Percentiles rank a stretch among this genome's conserved stretches.
Conservation (phyloP, 2,329 filamentous ascomycete species). For the Xylaria sp. region DNA sequence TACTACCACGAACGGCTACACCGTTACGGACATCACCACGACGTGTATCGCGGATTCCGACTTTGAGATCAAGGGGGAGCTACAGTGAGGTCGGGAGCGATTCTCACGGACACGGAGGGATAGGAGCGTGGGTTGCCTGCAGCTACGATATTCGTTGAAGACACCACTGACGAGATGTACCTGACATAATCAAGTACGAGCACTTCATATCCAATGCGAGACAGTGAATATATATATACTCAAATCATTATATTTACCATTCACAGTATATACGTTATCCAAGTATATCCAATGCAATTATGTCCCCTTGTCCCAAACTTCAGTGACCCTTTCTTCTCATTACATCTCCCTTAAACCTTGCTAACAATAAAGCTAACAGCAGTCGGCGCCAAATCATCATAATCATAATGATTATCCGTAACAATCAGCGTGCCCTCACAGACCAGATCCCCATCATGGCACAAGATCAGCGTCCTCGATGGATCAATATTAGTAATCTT, state of each 20-base stretch:
- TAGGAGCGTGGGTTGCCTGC: too few species aligned
- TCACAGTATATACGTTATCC: neutral
- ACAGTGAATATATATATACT: constrained; percentile 1
- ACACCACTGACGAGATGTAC: too few species aligned
- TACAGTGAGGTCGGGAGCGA: neutral
- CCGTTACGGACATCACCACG: constrained; percentile 1
- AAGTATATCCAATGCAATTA: neutral
- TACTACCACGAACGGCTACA: neutral
- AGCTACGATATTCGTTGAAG: too few species aligned
- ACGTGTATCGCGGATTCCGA: constrained; percentile 1
- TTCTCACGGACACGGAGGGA: too few species aligned
- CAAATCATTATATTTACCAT: neutral
- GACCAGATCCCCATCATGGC: constrained; percentile 56
- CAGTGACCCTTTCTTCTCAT: neutral
- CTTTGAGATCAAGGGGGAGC: constrained; percentile 10
- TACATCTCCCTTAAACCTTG: constrained; percentile 11
- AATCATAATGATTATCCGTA: constrained; percentile 48
- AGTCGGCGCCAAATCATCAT: constrained; percentile 34
- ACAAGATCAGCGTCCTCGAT: constrained; percentile 49
- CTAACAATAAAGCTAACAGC: constrained; percentile 27
- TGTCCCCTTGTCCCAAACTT: too few species aligned
- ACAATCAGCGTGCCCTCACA: constrained; percentile 52
- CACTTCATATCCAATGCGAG: neutral
- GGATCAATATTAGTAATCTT: constrained; percentile 42
- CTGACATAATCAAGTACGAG: neutral